Evolutionary conservation across 1,284 basidiomycete genomes (phyloP).

Genomic region (Tylopilus sp.): DNA sequence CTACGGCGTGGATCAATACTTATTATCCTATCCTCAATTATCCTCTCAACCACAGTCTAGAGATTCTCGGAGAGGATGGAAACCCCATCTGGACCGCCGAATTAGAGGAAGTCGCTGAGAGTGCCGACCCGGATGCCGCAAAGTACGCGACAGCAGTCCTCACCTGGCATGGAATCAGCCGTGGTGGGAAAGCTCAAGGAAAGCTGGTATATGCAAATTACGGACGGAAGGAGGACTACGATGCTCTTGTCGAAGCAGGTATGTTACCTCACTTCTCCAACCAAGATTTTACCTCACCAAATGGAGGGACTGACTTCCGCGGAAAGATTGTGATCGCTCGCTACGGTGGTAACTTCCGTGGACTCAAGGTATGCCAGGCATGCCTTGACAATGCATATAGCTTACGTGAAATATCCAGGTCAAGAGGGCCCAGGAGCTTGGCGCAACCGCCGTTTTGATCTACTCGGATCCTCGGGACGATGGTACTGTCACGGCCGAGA

Average conservation of each 20-base stretch:
- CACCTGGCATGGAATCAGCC: constrained; percentile 52
- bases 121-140: constrained; percentile 46
- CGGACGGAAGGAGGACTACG: constrained; percentile 51
- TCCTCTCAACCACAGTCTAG: constrained; percentile 48
- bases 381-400: neutral
- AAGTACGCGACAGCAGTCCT: constrained; percentile 41
- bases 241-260: constrained; percentile 33
- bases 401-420: constrained; percentile 37
- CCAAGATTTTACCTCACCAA: neutral
- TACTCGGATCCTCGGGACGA: constrained; percentile 77
- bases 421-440: constrained; percentile 67
- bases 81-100: constrained; percentile 49
- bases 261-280: neutral
- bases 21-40: constrained; percentile 70
- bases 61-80: constrained; percentile 46
- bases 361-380: constrained; percentile 48
- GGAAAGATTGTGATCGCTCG: constrained; percentile 68
- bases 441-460: constrained; percentile 58
- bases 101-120: constrained; percentile 48
- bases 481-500: constrained; percentile 61
- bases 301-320: constrained; percentile 53
- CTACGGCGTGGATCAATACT: constrained; percentile 54
- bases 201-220: constrained; percentile 66
- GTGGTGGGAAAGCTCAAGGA: constrained; percentile 49
- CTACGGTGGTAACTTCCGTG: constrained; percentile 69